Evolutionary conservation across 2,329 filamentous ascomycete genomes (phyloP).

Genomic region (Pyrenochaeta sp.): DNA sequence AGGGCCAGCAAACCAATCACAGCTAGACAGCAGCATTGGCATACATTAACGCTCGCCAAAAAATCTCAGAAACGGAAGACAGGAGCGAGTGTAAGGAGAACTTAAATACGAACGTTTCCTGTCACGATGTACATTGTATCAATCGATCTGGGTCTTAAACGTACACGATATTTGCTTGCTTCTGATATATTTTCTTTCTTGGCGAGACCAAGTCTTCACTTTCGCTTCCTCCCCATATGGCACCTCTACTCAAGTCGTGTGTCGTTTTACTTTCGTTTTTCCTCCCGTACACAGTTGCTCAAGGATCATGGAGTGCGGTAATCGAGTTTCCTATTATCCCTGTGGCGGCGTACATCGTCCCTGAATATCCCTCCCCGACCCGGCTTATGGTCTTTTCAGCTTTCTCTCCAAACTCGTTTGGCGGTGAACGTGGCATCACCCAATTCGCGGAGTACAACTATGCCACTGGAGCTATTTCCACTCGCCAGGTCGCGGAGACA

Average conservation of each 20-base stretch:
- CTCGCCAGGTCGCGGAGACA: conserved; percentile 23
- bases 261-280: not conserved
- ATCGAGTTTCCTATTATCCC: conserved; percentile 29
- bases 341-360: conserved; percentile 28
- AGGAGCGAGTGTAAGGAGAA: too few relatives aligned
- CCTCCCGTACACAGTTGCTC: conserved; percentile 6
- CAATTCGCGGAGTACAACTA: conserved; percentile 30
- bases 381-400: conserved; percentile 28
- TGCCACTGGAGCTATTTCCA: conserved; percentile 16
- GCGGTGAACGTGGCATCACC: conserved; percentile 19
- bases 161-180: not conserved
- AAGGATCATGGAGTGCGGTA: conserved; percentile 18
- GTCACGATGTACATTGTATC: not conserved
- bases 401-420: conserved; percentile 18
- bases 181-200: not conserved
- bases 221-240: too few relatives aligned
- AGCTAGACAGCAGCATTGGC: not conserved
- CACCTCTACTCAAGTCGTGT: not conserved
- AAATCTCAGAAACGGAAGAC: not conserved
- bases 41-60: not conserved
- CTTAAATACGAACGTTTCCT: not conserved
- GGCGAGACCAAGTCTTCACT: too few relatives aligned
- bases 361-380: conserved; percentile 22
- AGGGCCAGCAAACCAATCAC: not conserved
- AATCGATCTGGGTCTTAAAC: not conserved